Evolutionary conservation across 768 basidiomycete species (phyloP).

Genomic region (Xanthoconium stramineum): DNA sequence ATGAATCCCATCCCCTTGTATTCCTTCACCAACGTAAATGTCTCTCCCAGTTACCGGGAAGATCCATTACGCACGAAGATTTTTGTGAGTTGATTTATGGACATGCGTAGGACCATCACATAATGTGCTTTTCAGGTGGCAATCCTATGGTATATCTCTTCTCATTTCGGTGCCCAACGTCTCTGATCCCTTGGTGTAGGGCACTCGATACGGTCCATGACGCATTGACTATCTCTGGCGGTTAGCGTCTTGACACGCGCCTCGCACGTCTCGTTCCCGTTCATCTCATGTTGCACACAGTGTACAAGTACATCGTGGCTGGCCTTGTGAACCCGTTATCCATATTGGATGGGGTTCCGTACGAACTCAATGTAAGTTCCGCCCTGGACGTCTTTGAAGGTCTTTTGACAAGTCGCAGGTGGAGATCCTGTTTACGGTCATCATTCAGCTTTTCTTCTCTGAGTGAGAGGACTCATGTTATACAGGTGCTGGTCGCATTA

Average conservation of each 20-base stretch:
- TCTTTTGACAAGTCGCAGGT: constrained; percentile 1
- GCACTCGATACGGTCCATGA: constrained; percentile 9
- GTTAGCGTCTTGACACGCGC: not conserved
- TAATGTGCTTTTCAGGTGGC: not conserved
- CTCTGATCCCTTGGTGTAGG: not conserved
- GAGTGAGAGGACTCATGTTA: not conserved
- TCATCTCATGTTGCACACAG: not conserved
- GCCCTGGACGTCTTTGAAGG: not conserved
- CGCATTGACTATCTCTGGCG: not conserved
- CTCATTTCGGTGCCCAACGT: rapidly evolving
- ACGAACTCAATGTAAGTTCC: constrained; percentile 10
- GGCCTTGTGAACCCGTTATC: not conserved
- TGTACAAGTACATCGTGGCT: constrained; percentile 1
- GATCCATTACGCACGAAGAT: constrained; percentile 2
- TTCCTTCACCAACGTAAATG: not conserved
- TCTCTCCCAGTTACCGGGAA: not conserved
- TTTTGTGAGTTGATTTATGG: not conserved
- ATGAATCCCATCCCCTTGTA: not conserved
- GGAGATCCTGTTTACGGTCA: constrained; percentile 3
- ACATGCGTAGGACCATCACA: not conserved
- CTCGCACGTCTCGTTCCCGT: not conserved
- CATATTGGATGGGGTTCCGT: not conserved
- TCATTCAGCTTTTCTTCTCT: too few relatives aligned
- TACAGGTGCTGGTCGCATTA: constrained; percentile 1
- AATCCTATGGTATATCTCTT: constrained; percentile 1